These are phyloP conservation scores for Lodderomyces metapsilosis DNA, from an alignment of 1,139 yeast genomes.

Conservation along the genomic window DNA sequence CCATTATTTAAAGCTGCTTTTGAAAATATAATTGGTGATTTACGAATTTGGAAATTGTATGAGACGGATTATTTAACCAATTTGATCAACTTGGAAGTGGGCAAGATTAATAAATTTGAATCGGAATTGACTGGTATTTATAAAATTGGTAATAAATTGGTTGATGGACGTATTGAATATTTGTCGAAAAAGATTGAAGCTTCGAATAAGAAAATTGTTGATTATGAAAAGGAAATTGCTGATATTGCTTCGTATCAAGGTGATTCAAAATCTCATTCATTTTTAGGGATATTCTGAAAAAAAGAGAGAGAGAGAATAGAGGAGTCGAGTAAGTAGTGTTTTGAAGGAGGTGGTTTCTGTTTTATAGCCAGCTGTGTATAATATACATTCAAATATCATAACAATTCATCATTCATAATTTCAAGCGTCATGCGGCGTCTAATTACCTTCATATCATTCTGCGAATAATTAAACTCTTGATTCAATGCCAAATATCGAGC, in stretches of 20 bases:
- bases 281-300: constrained; percentile 10
- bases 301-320: background rate
- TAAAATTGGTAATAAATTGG: constrained; percentile 42
- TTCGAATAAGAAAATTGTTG: constrained; percentile 49
- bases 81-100: constrained; percentile 59
- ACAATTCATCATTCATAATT: constrained; percentile 24
- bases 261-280: constrained; percentile 6
- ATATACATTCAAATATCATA: constrained; percentile 7
- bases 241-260: constrained; percentile 10
- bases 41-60: constrained; percentile 55
- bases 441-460: constrained; percentile 66
- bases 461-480: constrained; percentile 52
- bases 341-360: no score
- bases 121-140: constrained; percentile 61
- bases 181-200: constrained; percentile 62
- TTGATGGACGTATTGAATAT: constrained; percentile 62
- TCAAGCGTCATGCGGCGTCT: constrained; percentile 71
- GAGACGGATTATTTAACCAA: constrained; percentile 61
- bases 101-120: constrained; percentile 63
- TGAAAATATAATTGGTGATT: constrained; percentile 57
- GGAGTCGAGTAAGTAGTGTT: background rate
- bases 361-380: no score
- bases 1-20: constrained; percentile 87
- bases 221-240: constrained; percentile 29
- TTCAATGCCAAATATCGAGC: constrained; percentile 59